phyloP scores from a whole-genome alignment of 2,329 filamentous ascomycete genomes.

The Raffaelea albimanens region DNA sequence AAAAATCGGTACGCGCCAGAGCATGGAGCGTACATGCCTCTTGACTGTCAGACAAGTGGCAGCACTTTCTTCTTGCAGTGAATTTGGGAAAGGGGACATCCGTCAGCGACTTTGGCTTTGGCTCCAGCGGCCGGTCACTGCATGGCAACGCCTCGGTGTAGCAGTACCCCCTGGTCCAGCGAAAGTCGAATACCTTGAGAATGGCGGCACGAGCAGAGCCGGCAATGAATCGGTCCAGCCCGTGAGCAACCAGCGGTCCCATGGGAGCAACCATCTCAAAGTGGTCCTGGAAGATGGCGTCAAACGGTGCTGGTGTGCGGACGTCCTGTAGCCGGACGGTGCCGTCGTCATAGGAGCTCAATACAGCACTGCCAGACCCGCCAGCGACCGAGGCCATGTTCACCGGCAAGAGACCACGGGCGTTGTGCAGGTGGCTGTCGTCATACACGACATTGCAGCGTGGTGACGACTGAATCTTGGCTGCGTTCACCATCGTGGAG shows the following conservation, averaged over 20 bases:
- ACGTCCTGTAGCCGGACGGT: slow-evolving; percentile 38
- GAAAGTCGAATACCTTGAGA: slow-evolving; percentile 44
- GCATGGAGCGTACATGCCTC: neutral
- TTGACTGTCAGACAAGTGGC: neutral
- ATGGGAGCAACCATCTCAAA: slow-evolving; percentile 37
- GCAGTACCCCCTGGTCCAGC: slow-evolving; percentile 35
- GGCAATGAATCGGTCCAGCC: slow-evolving; percentile 39
- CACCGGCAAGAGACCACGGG: slow-evolving; percentile 1
- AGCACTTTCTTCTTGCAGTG: neutral
- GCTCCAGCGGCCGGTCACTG: slow-evolving; percentile 13
- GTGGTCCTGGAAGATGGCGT: slow-evolving; percentile 41
- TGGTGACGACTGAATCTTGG: neutral
- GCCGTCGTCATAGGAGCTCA: slow-evolving; percentile 45
- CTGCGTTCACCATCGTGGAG: neutral
- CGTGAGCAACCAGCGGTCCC: slow-evolving; percentile 39
- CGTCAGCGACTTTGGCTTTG: slow-evolving; percentile 2
- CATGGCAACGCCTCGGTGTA: slow-evolving; percentile 39
- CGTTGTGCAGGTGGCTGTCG: slow-evolving; percentile 2
- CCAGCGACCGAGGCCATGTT: neutral
- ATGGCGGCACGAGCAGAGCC: slow-evolving; percentile 33
- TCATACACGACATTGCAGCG: neutral
- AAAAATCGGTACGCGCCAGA: slow-evolving; percentile 24
- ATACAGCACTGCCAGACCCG: slow-evolving; percentile 21
- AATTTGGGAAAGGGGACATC: neutral
- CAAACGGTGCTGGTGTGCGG: slow-evolving; percentile 34